These are phyloP conservation scores for Tirmania nivea DNA, from an alignment of 495 filamentous ascomycete genomes.

Conservation along the genomic window DNA sequence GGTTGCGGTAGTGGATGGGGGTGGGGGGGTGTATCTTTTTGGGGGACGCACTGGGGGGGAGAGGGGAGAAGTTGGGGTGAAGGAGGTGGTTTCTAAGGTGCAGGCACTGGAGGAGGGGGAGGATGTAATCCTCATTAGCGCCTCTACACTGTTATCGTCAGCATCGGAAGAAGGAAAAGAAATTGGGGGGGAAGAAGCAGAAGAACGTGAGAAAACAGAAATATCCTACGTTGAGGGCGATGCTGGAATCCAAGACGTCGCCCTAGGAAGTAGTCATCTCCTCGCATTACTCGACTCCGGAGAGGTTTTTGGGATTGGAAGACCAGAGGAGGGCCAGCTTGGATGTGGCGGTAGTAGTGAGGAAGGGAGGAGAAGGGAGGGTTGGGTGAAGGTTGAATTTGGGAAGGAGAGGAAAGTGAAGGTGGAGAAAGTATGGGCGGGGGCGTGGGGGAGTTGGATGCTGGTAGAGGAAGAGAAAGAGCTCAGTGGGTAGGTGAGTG, in stretches of 20 bases:
- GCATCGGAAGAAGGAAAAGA: neutral
- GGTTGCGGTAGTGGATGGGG: neutral
- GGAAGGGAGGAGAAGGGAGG: constrained; percentile 3
- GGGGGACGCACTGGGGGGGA: constrained; percentile 27
- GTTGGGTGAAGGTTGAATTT: neutral
- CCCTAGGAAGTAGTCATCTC: constrained; percentile 35
- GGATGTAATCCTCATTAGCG: constrained; percentile 22
- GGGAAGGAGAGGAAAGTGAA: neutral
- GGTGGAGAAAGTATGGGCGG: neutral
- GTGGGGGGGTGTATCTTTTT: constrained; percentile 36
- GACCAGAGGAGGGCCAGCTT: constrained; percentile 36
- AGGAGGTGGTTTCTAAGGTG: constrained; percentile 14
- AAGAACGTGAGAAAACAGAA: neutral
- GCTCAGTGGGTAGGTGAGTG: too few relatives aligned
- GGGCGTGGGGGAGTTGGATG: neutral
- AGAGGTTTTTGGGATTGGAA: constrained; percentile 33
- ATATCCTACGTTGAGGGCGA: too few relatives aligned
- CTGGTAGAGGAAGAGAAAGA: neutral
- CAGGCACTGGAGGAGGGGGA: constrained; percentile 21
- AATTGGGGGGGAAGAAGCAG: neutral
- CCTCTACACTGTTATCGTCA: too few relatives aligned
- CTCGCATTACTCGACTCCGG: constrained; percentile 30
- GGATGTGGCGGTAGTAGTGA: constrained; percentile 16
- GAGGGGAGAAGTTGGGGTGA: constrained; percentile 16
- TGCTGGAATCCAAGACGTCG: constrained; percentile 24